Conservation (phyloP, 1,284 basidiomycete genomes). For the Ganoderma leucocontextum region DNA sequence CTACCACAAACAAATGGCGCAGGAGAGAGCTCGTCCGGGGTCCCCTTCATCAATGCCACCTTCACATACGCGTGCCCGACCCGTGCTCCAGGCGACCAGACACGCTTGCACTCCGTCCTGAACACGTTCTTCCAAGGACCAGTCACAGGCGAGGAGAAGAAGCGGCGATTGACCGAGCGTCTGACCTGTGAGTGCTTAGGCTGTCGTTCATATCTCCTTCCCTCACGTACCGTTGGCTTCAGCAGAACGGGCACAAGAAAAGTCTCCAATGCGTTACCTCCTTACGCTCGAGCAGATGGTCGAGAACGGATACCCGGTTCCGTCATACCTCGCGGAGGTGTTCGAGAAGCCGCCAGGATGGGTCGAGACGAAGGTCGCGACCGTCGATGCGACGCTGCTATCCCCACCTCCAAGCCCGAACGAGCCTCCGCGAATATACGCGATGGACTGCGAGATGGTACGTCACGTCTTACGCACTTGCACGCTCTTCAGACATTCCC, state of each 20-base stretch:
- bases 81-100: slow-evolving; percentile 86
- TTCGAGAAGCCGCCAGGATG: slow-evolving; percentile 70
- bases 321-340: slow-evolving; percentile 78
- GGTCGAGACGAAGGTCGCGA: slow-evolving; percentile 76
- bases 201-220: too few relatives aligned
- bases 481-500: too few relatives aligned
- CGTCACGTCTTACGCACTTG: slow-evolving; percentile 30
- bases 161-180: slow-evolving; percentile 63
- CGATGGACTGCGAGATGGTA: slow-evolving; percentile 96
- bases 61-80: slow-evolving; percentile 94
- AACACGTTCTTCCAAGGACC: slow-evolving; percentile 84
- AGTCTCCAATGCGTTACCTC: slow-evolving; percentile 75
- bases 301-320: slow-evolving; percentile 89
- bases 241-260: slow-evolving; percentile 69
- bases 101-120: slow-evolving; percentile 86
- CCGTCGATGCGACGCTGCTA: slow-evolving; percentile 32
- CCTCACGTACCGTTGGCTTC: slow-evolving; percentile 16
- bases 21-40: slow-evolving; percentile 43
- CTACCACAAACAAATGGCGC: slow-evolving; percentile 47
- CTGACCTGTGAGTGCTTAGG: slow-evolving; percentile 57
- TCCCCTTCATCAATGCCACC: slow-evolving; percentile 83
- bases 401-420: slow-evolving; percentile 40
- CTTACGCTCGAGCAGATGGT: slow-evolving; percentile 86
- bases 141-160: slow-evolving; percentile 81
- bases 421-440: slow-evolving; percentile 58